Evolutionary conservation across 2,329 filamentous ascomycete species (phyloP).

Genomic region (Aspergillus ochraceoroseus): DNA sequence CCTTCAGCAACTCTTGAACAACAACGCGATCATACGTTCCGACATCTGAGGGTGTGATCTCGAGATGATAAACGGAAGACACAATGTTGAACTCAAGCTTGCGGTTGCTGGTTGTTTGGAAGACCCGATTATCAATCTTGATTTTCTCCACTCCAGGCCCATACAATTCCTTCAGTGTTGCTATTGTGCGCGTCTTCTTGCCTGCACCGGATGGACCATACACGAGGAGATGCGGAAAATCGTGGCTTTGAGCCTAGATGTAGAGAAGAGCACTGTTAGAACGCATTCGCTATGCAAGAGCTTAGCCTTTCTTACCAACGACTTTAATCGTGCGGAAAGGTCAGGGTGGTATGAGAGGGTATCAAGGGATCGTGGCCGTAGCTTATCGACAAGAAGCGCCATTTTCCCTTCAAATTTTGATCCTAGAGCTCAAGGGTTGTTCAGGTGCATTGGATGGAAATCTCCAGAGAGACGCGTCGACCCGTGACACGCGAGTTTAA

Average conservation of each 20-base stretch:
- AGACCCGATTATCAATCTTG: conserved; percentile 96
- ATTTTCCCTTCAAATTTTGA: conserved; percentile 38
- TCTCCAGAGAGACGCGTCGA: conserved; percentile 31
- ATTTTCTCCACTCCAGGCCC: conserved; percentile 98
- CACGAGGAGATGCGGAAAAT: conserved; percentile 95
- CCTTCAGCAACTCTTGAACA: conserved; percentile 90
- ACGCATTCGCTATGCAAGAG: background rate
- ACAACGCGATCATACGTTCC: conserved; percentile 96
- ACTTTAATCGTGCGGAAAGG: conserved; percentile 77
- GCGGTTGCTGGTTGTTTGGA: conserved; percentile 90
- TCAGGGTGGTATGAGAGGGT: conserved; percentile 80
- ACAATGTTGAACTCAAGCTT: conserved; percentile 99
- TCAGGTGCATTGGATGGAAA: background rate
- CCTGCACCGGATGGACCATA: conserved; percentile 95
- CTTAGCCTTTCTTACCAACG: conserved; percentile 59
- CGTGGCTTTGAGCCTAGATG: conserved; percentile 80
- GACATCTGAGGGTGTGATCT: conserved; percentile 96
- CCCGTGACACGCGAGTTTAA: conserved; percentile 38
- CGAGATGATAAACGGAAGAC: conserved; percentile 91
- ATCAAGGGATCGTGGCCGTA: conserved; percentile 50
- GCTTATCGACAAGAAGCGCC: conserved; percentile 62
- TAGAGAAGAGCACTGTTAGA: conserved; percentile 7
- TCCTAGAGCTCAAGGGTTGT: background rate
- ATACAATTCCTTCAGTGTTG: conserved; percentile 90
- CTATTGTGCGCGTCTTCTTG: conserved; percentile 95